Percentiles rank a stretch among this genome's conserved stretches.
Evolutionary conservation across 805 yeast genomes (phyloP).

Genomic region (Lachancea sp.): DNA sequence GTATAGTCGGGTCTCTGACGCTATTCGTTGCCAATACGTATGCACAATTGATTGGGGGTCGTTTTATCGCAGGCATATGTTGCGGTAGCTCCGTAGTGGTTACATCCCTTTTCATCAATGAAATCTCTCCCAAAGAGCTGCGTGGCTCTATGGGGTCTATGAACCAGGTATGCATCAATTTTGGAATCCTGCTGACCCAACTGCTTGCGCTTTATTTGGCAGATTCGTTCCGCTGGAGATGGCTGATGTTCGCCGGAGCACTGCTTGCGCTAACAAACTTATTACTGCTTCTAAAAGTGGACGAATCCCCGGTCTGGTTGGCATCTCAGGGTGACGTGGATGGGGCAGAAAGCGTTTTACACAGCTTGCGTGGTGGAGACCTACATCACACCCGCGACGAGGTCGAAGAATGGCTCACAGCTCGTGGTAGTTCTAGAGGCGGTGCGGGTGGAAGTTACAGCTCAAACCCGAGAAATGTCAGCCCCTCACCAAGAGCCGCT

Average conservation of each 20-base stretch:
- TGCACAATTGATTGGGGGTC: conserved; percentile 48
- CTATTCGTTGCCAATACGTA: conserved; percentile 47
- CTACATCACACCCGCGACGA: conserved; percentile 25
- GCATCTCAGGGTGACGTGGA: conserved; percentile 25
- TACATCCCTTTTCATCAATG: conserved; percentile 75
- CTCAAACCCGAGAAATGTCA: background rate
- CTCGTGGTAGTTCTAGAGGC: conserved; percentile 6
- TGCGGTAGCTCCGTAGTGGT: conserved; percentile 86
- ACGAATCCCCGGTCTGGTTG: conserved; percentile 86
- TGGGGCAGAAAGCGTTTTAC: conserved; percentile 37
- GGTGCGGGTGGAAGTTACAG: background rate
- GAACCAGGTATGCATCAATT: conserved; percentile 80
- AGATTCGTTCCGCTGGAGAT: conserved; percentile 64
- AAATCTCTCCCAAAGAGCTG: conserved; percentile 60
- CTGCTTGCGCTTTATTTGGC: conserved; percentile 64
- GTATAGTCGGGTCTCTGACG: conserved; percentile 55
- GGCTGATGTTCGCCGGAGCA: conserved; percentile 56
- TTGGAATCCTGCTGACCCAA: conserved; percentile 82
- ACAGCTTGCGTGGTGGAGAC: conserved; percentile 32
- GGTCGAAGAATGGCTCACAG: conserved; percentile 18
- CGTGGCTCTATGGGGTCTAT: conserved; percentile 82
- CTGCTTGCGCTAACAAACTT: conserved; percentile 47
- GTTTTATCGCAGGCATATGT: conserved; percentile 75
- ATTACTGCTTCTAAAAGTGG: conserved; percentile 38
- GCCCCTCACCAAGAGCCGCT: background rate